Percentiles rank a stretch among this genome's conserved stretches.
Conservation (phyloP, 352 stramenopile species). For the Thraustochytrium striatum region DNA sequence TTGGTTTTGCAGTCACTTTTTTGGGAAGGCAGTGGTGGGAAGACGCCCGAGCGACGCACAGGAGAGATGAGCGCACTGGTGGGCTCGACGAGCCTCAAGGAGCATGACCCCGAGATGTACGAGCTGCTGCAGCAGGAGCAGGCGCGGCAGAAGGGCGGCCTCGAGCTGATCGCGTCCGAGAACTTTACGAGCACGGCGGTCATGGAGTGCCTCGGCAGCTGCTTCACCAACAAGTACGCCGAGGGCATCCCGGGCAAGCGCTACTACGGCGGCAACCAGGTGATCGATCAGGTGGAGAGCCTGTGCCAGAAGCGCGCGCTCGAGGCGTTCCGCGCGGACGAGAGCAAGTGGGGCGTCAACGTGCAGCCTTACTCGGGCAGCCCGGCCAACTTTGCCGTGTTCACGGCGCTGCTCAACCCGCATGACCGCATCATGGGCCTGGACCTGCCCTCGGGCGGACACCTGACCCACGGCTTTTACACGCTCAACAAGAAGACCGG, state of each 20-base stretch:
- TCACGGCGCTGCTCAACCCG: slow-evolving; percentile 91
- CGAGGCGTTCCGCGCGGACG: slow-evolving; percentile 84
- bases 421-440: slow-evolving; percentile 99
- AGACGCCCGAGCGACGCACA: too few species aligned
- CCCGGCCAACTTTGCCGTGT: slow-evolving; percentile 98
- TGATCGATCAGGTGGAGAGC: slow-evolving; percentile 88
- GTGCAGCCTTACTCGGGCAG: slow-evolving; percentile 86
- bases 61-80: slow-evolving; percentile 14
- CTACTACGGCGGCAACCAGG: slow-evolving; percentile 98
- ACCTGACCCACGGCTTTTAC: slow-evolving; percentile 97
- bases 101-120: slow-evolving; percentile 94
- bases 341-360: slow-evolving; percentile 94
- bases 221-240: slow-evolving; percentile 98
- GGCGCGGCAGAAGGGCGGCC: slow-evolving; percentile 90
- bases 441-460: slow-evolving; percentile 93
- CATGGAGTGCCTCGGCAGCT: slow-evolving; percentile 96
- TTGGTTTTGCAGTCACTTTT: too few species aligned
- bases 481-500: slow-evolving; percentile 93
- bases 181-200: slow-evolving; percentile 99
- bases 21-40: too few species aligned
- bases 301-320: slow-evolving; percentile 90
- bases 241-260: slow-evolving; percentile 82
- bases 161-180: slow-evolving; percentile 98
- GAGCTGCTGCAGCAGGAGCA: slow-evolving; percentile 98
- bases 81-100: slow-evolving; percentile 63